Conservation (phyloP, 345 rosid species). For the Salix suchowensis region DNA sequence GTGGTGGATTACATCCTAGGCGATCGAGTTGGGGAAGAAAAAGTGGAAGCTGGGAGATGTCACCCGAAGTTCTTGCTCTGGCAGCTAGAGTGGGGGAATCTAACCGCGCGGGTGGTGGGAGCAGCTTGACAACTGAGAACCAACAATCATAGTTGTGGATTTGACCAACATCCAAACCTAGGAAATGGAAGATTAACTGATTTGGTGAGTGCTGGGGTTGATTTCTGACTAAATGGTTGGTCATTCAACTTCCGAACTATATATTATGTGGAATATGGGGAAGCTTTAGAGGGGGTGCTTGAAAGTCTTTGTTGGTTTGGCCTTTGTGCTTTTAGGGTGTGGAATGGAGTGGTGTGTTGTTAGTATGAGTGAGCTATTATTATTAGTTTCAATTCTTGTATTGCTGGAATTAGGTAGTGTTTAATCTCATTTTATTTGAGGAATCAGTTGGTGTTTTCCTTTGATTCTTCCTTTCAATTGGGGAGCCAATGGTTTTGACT, state of each 20-base stretch:
- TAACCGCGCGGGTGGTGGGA: slow-evolving; percentile 52
- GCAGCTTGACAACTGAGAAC: slow-evolving; percentile 48
- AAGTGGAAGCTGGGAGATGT: slow-evolving; percentile 78
- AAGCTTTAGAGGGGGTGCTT: slow-evolving; percentile 24
- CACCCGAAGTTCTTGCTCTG: slow-evolving; percentile 84
- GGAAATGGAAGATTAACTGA: slow-evolving; percentile 19
- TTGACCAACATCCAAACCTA: slow-evolving; percentile 10
- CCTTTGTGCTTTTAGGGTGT: slow-evolving; percentile 27
- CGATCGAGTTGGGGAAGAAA: slow-evolving; percentile 77
- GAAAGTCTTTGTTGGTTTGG: slow-evolving; percentile 26
- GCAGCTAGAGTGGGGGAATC: slow-evolving; percentile 87
- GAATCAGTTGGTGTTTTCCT: not conserved
- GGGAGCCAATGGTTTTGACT: not conserved
- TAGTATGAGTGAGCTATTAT: slow-evolving; percentile 39
- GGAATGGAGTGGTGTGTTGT: slow-evolving; percentile 41
- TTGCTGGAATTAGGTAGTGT: slow-evolving; percentile 38
- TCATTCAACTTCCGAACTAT: slow-evolving; percentile 6
- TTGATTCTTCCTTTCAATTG: not conserved
- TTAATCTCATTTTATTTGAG: slow-evolving; percentile 29
- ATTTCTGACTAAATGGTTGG: slow-evolving; percentile 2
- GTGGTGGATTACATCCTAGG: slow-evolving; percentile 62
- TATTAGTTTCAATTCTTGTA: slow-evolving; percentile 23
- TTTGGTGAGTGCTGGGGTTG: slow-evolving; percentile 9
- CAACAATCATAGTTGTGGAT: slow-evolving; percentile 36
- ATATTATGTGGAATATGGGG: slow-evolving; percentile 9